Conservation (phyloP, 495 filamentous ascomycete species). For the Penicillium odoratum region DNA sequence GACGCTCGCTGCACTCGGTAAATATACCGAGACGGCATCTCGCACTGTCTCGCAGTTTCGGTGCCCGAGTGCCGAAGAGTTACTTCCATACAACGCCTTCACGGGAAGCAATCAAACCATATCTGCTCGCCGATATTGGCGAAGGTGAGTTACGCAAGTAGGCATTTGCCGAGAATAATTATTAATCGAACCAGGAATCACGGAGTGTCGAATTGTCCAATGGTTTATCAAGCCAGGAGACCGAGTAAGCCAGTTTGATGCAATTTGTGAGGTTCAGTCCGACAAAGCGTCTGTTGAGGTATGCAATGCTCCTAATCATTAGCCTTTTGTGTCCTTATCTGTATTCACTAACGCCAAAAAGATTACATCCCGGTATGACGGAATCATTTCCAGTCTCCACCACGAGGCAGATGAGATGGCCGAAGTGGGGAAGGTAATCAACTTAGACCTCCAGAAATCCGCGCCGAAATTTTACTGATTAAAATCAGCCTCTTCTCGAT, state of each 20-base stretch:
- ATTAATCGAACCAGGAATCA: neutral
- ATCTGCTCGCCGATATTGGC: conserved; percentile 6
- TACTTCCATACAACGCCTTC: no score
- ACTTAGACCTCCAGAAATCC: neutral
- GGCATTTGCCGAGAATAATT: no score
- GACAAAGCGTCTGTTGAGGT: conserved; percentile 7
- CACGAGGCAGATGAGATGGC: no score
- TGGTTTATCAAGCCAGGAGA: conserved; percentile 7
- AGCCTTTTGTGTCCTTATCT: neutral
- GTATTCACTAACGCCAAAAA: no score
- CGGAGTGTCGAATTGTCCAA: conserved; percentile 3
- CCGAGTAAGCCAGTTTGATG: conserved; percentile 3
- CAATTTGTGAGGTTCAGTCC: conserved; percentile 7
- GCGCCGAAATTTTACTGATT: neutral
- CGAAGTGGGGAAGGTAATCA: no score
- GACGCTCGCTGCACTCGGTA: no score
- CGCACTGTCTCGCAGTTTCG: no score
- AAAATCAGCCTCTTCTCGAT: neutral
- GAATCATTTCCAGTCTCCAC: no score
- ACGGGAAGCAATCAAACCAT: neutral
- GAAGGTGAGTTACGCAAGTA: neutral
- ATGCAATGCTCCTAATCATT: neutral
- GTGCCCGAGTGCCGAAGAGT: no score
- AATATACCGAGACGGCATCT: no score
- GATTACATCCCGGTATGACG: no score